These are phyloP conservation scores for Dothistroma septosporum DNA, from an alignment of 2,329 filamentous ascomycete species.

Conservation along the genomic window DNA sequence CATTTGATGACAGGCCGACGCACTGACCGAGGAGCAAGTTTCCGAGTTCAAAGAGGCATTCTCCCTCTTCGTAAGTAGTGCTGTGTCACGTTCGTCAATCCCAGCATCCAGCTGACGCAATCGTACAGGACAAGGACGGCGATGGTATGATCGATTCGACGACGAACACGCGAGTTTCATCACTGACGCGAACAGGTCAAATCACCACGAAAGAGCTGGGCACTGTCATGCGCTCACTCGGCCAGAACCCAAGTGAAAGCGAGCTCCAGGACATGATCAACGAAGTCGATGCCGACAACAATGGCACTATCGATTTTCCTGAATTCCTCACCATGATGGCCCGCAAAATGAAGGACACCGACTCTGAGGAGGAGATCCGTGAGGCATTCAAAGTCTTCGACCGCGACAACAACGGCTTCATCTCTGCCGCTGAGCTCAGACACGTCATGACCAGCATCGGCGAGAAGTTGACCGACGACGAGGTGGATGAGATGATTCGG, in stretches of 20 bases:
- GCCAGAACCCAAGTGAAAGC: conserved; percentile 58
- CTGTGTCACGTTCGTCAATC: conserved; percentile 1
- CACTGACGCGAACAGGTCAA: conserved; percentile 45
- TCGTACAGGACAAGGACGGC: conserved; percentile 53
- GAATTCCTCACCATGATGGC: conserved; percentile 66
- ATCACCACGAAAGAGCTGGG: conserved; percentile 62
- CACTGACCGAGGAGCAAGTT: conserved; percentile 99
- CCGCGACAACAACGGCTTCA: conserved; percentile 62
- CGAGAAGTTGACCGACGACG: conserved; percentile 60
- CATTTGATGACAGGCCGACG: conserved; percentile 68
- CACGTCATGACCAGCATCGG: conserved; percentile 62
- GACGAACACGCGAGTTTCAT: neutral
- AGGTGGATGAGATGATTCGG: conserved; percentile 63
- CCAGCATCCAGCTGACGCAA: conserved; percentile 21
- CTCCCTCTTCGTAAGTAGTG: conserved; percentile 89
- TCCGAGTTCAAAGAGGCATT: conserved; percentile 99
- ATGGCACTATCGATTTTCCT: conserved; percentile 62
- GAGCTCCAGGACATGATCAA: conserved; percentile 65
- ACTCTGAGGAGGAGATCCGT: conserved; percentile 61
- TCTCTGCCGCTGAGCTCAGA: conserved; percentile 58
- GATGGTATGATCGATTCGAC: conserved; percentile 43
- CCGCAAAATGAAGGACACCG: conserved; percentile 57
- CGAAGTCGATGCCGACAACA: conserved; percentile 62
- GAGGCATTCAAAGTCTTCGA: conserved; percentile 65
- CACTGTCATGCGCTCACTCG: conserved; percentile 60